These are phyloP conservation scores for Lycium ferocissimum DNA, from an alignment of 257 asterid genomes.

Conservation along the genomic window DNA sequence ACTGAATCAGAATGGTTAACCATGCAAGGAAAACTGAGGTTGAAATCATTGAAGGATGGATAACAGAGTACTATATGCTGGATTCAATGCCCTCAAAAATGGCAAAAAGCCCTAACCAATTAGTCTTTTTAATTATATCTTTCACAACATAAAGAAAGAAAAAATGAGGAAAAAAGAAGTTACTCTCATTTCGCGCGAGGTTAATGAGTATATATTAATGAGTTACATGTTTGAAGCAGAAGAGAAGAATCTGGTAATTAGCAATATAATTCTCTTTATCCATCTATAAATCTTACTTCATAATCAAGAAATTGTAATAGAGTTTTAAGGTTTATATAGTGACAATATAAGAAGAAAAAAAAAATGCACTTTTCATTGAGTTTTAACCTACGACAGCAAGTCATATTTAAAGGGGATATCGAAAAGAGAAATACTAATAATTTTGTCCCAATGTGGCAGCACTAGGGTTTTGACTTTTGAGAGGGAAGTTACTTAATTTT, in stretches of 20 bases:
- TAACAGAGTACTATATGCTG: slow-evolving; percentile 40
- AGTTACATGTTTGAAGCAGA: neutral
- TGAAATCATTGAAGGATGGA: slow-evolving; percentile 43
- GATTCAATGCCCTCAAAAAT: slow-evolving; percentile 30
- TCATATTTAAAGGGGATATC: too few relatives aligned
- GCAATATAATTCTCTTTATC: neutral
- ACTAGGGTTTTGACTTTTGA: too few relatives aligned
- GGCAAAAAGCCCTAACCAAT: neutral
- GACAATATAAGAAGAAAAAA: neutral
- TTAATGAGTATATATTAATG: slow-evolving; percentile 34
- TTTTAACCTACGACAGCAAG: neutral
- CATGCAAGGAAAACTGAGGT: slow-evolving; percentile 58
- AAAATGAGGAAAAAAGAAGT: too few relatives aligned
- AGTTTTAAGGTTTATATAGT: neutral
- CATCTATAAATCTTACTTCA: neutral
- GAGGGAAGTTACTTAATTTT: too few relatives aligned
- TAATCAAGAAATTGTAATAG: neutral
- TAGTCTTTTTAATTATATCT: too few relatives aligned
- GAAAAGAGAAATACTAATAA: too few relatives aligned
- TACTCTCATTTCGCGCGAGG: neutral
- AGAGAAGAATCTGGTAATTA: neutral
- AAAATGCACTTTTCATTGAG: neutral
- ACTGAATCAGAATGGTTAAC: slow-evolving; percentile 69
- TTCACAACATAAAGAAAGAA: too few relatives aligned
- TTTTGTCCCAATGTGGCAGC: too few relatives aligned